Conservation (phyloP, 306 rosid genomes). For the Malus sylvestris region DNA sequence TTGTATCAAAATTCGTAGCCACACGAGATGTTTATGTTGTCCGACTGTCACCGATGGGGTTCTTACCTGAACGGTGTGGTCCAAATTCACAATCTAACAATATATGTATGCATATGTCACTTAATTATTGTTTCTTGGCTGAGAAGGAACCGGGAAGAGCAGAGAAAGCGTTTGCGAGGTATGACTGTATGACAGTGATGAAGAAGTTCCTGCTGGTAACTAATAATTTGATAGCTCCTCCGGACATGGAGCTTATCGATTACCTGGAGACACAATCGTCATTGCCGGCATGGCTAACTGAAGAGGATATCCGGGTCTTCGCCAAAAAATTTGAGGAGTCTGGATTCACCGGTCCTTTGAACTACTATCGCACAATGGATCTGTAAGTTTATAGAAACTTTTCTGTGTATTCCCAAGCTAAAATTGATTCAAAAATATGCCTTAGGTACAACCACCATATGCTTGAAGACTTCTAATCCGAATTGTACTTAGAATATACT, state of each 20-base stretch:
- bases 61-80: too few species aligned
- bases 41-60: too few species aligned
- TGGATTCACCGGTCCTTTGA: constrained; percentile 74
- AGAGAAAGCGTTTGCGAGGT: constrained; percentile 73
- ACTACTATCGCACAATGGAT: constrained; percentile 69
- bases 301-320: constrained; percentile 55
- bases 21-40: too few species aligned
- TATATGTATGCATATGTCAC: not conserved
- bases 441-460: not conserved
- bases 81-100: too few species aligned
- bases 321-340: constrained; percentile 69
- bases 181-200: constrained; percentile 61
- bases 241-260: constrained; percentile 63
- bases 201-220: constrained; percentile 51
- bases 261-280: constrained; percentile 49
- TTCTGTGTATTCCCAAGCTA: not conserved
- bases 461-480: not conserved
- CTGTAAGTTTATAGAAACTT: constrained; percentile 33
- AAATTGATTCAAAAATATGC: not conserved
- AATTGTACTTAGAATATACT: not conserved
- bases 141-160: constrained; percentile 72
- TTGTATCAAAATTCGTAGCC: not conserved
- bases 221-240: constrained; percentile 31
- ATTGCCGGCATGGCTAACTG: constrained; percentile 65
- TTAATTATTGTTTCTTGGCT: constrained; percentile 1